Base-by-base conservation (phyloP, 1,139 yeast genomes). In the Taphrina deformans region DNA sequence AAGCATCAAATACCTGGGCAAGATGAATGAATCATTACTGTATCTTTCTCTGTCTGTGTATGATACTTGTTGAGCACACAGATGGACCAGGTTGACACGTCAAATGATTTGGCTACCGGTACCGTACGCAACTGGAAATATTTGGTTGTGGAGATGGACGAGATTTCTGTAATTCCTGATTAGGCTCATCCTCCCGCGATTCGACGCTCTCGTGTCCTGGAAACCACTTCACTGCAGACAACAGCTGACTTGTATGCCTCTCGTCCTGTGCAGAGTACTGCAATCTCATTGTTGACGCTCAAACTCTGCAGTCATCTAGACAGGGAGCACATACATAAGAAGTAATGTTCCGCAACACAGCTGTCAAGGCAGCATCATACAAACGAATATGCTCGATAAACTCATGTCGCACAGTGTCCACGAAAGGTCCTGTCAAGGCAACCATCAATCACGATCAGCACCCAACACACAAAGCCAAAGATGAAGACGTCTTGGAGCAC, bases 401-500 rank as follows among this genome's bases (percentile, higher is more conserved):
- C 38, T 21, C 48, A 10, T 18, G 41, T 23, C 56, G 50, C 12
- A 33, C 44, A n/a, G 63, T 52, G 3, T 48, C 63, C 23, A 50
- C 56, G 26, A 51, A 51, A 48, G 63, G 63, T 2, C 56, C 56
- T 5, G 41, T 59, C 31, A 16, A 50, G 50, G 63, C 63, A n/a
- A 38, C 18, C 9, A 16, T 59, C 51, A 18, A 27, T 12, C 12
- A 35, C 27, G 46, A 40, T 14, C 5, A 12, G 31, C 46, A 40
- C 35, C 56, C 63, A 18, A 59, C 63, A 7, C 44, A 23, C 63
- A 59, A 59, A 33, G 56, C 38, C 51, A 51, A 50, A 41, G 56
- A 59, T 33, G 63, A 59, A 24, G 33, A 51, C 9, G 63, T 52
- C 56, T 40, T 65, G 27, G 63, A 41, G 50, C 50, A 50, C 38